These are phyloP conservation scores for Begonia peltatifolia DNA, from an alignment of 306 rosid species.

Conservation along the genomic window DNA sequence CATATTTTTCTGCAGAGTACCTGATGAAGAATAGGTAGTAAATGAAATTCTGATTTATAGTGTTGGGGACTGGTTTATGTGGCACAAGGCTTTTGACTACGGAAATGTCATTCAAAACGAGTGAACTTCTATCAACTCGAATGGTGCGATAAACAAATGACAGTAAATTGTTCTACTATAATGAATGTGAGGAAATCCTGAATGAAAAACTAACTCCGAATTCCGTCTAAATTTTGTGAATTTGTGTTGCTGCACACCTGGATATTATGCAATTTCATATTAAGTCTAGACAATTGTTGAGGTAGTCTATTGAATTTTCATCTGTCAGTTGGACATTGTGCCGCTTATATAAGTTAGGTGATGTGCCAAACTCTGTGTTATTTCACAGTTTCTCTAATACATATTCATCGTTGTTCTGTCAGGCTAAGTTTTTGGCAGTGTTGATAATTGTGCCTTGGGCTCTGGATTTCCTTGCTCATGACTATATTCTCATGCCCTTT, in stretches of 20 bases:
- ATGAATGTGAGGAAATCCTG: too few species aligned
- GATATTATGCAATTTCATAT: neutral
- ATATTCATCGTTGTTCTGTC: conserved; percentile 16
- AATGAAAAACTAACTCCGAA: too few species aligned
- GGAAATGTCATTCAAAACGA: too few species aligned
- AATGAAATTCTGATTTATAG: too few species aligned
- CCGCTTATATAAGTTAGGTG: conserved; percentile 4
- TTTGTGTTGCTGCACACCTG: neutral
- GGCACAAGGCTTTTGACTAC: too few species aligned
- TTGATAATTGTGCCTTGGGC: conserved; percentile 80
- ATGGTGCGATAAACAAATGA: too few species aligned
- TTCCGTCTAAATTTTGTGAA: neutral
- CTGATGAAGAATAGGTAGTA: too few species aligned
- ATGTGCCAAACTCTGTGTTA: conserved; percentile 7
- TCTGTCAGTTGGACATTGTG: neutral
- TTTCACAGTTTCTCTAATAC: conserved; percentile 2
- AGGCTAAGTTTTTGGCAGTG: conserved; percentile 83
- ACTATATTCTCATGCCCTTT: conserved; percentile 87
- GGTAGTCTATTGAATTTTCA: neutral
- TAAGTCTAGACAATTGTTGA: neutral
- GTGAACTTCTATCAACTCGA: too few species aligned
- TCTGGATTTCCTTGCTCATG: conserved; percentile 83
- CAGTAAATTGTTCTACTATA: too few species aligned
- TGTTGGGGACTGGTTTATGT: too few species aligned
- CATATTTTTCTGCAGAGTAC: too few species aligned